Base-by-base conservation (phyloP, 2,329 filamentous ascomycete species). In the Emericellopsis cladophorae region DNA sequence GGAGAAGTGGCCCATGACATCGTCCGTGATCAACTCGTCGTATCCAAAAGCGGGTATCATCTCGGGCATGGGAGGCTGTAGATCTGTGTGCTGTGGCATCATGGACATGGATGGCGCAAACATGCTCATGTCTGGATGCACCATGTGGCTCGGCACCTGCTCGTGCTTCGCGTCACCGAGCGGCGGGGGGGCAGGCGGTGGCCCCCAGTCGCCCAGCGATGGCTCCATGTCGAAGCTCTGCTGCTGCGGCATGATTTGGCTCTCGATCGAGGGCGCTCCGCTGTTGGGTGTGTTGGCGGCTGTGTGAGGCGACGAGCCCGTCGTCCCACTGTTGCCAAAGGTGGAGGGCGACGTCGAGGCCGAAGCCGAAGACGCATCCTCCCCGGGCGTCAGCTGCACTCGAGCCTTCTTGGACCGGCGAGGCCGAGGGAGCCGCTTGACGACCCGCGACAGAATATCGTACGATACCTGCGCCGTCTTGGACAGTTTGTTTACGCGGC, bases 381-480 rank as follows among this genome's bases (percentile, higher is more conserved):
- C 37, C 3, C 4, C 37, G 8, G 24, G 26, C 26, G 5, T 5
- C 31, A 14, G 15, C n/a, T 21, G n/a, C n/a, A 40, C 35, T 31
- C 16, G 31, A 32, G 15, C 33, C 7, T 48, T 40, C 24, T 49
- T 47, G 21, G 46, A 44, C 37, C 45, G 49, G 5, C 26, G n/a
- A n/a, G 42, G 32, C 18, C 44, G 31, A 1, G 56, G 55, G 36
- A 60, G 45, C 16, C 55, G 53, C 15, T 48, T 48, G 1, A 46
- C 54, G 33, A 60, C 52, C 21, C 51, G 51, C 8, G 48, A 42
- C 4, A 62, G 50, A 10, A 62, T 55, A 15, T 59, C 52, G 22
- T 60, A 53, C 1, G 58, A 61, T 3, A 53, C 54, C 36, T 55
- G 59, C 5, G 59, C 57, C 2, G 57, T 60, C 38, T 50, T 52